Base-by-base conservation (phyloP, 352 stramenopile species). In the Pilasporangium apinafurcum region DNA sequence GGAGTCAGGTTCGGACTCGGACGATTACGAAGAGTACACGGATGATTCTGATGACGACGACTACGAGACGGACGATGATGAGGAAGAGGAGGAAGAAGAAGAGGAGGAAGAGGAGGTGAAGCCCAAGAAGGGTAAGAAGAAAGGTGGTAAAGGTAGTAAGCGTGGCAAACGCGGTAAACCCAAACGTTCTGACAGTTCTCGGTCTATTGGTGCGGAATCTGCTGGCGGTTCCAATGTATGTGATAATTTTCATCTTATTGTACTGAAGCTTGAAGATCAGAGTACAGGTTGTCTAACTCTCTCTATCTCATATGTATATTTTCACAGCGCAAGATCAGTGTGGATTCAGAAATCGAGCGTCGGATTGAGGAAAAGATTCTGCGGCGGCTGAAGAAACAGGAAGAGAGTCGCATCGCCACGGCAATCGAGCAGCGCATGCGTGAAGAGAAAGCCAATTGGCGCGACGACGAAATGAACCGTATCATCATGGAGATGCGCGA, bases 401-500 rank as follows among this genome's bases (percentile, higher is more conserved):
- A 93, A 46, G 81, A 93, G 55, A 79, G 71, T 41, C 78, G 81
- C 30, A 93, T 93, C 38, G 74, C 81, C 9, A 65, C 77, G 42
- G 81, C 81, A 17, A 93, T 93, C 29, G 81, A 93, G 62, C 52
- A 77, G 32, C 81, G 81, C 29, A 93, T 93, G 81, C 60, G 63
- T 26, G 68, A 73, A 25, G 76, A 87, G 29, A 93, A 93, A 48
- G 81, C 81, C n/a, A 88, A 80, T 39, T 93, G 81, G 81, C 74
- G 73, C 29, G 81, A 93, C 48, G 81, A 87, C 33, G 81, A 93
- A 56, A 93, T 93, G 81, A 93, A 93, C 59, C 79, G 79, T 37
- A 93, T 93, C 46, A 90, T 90, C 48, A 87, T 89, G 67, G 78
- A 93, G 52, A 90, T 93, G 76, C 74, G 81, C 27, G 79, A 89